Percentiles rank a stretch among this genome's conserved stretches.
Conservation (phyloP, 1,284 basidiomycete genomes). For the Phlebopus sp. region DNA sequence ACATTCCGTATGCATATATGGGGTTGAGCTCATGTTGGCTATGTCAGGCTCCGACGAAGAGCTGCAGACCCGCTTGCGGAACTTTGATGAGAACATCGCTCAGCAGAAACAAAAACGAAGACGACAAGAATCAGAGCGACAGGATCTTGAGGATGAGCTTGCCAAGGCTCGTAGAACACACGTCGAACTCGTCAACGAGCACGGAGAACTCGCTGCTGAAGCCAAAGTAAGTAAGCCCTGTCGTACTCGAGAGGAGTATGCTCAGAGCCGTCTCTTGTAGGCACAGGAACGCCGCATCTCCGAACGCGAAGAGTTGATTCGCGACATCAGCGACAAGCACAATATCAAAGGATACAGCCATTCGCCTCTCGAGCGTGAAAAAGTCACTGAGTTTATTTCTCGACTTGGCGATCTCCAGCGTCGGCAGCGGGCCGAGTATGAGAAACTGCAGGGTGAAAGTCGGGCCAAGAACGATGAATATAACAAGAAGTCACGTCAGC, state of each 20-base stretch:
- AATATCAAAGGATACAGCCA: slow-evolving; percentile 74
- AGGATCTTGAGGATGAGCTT: slow-evolving; percentile 66
- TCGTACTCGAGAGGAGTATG: too few relatives aligned
- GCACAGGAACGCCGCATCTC: slow-evolving; percentile 71
- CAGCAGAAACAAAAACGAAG: slow-evolving; percentile 51
- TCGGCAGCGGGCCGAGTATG: slow-evolving; percentile 53
- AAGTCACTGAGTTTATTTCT: slow-evolving; percentile 68
- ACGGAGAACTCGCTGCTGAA: slow-evolving; percentile 63
- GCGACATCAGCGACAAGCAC: slow-evolving; percentile 65
- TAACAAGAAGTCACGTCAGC: slow-evolving; percentile 47
- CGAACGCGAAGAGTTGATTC: slow-evolving; percentile 75
- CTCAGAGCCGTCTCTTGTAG: slow-evolving; percentile 36
- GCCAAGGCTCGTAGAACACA: slow-evolving; percentile 51
- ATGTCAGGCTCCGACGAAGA: slow-evolving; percentile 74
- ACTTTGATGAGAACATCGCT: slow-evolving; percentile 69
- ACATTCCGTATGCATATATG: slow-evolving; percentile 6
- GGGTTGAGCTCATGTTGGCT: slow-evolving; percentile 1
- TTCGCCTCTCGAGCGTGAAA: slow-evolving; percentile 61
- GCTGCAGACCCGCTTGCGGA: slow-evolving; percentile 62
- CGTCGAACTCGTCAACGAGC: slow-evolving; percentile 53
- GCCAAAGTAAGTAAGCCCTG: slow-evolving; percentile 46
- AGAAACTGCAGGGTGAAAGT: slow-evolving; percentile 61
- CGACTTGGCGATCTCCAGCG: slow-evolving; percentile 58
- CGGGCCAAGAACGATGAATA: slow-evolving; percentile 57
- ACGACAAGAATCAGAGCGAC: slow-evolving; percentile 46